Conservation (phyloP, 768 basidiomycete species). For the Gautieria morchelliformis region DNA sequence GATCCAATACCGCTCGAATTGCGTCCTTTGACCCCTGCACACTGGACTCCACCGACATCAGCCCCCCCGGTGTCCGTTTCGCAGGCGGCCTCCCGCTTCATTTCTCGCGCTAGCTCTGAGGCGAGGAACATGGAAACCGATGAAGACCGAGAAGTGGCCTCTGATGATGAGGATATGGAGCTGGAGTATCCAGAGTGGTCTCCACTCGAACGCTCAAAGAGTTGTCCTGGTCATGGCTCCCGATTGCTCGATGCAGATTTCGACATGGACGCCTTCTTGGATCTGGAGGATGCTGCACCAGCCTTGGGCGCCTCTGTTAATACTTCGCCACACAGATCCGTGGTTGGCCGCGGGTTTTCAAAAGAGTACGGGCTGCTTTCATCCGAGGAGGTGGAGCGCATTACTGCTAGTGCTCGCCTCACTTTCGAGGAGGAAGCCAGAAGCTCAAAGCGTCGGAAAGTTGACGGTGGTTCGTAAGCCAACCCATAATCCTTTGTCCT, state of each 20-base stretch:
- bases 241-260: background rate
- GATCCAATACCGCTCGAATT: slow-evolving; percentile 3
- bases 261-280: slow-evolving; percentile 6
- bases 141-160: background rate
- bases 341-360: background rate
- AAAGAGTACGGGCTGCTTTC: slow-evolving; percentile 8
- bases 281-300: slow-evolving; percentile 3
- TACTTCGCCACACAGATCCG: slow-evolving; percentile 1
- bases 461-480: background rate
- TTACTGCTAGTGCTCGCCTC: background rate
- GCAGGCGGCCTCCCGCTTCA: background rate
- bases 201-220: background rate
- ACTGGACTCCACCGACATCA: background rate
- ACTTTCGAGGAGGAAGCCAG: background rate
- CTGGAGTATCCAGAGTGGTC: background rate
- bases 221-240: background rate
- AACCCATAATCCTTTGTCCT: background rate
- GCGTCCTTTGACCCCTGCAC: background rate
- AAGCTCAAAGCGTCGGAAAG: slow-evolving; percentile 1
- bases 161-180: background rate
- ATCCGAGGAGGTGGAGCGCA: slow-evolving; percentile 5
- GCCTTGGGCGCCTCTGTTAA: background rate
- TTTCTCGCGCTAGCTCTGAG: slow-evolving; percentile 1
- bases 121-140: background rate
- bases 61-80: background rate